Percentiles rank a stretch among this genome's conserved stretches.
These are phyloP conservation scores for Chlamydomonas schloesseri DNA, from an alignment of 139 green algal species.

Conservation along the genomic window DNA sequence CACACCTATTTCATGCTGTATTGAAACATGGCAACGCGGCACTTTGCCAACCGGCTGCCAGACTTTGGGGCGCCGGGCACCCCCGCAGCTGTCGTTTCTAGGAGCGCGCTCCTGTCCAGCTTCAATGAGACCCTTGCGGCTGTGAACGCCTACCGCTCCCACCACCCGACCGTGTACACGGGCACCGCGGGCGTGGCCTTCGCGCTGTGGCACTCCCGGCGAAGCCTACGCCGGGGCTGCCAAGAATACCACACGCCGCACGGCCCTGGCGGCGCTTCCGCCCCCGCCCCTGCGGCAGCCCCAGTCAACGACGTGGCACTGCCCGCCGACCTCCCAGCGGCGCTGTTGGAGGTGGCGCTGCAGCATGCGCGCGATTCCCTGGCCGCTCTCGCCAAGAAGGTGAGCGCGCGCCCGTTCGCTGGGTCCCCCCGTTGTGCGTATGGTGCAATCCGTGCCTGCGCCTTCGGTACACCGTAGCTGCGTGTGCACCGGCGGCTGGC, in stretches of 20 bases:
- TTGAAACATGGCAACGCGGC: not conserved
- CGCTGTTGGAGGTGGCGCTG: slow-evolving; percentile 16
- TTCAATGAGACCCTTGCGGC: slow-evolving; percentile 11
- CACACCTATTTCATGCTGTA: too few relatives aligned
- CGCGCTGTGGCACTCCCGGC: slow-evolving; percentile 21
- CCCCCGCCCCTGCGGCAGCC: not conserved
- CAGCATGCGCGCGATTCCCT: not conserved
- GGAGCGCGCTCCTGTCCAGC: not conserved
- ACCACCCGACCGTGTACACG: slow-evolving; percentile 12
- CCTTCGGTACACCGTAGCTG: too few relatives aligned
- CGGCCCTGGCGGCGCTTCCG: too few relatives aligned
- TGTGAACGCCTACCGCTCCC: not conserved
- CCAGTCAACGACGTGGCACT: not conserved
- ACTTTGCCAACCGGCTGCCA: not conserved
- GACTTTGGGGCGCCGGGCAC: not conserved
- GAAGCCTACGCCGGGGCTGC: not conserved
- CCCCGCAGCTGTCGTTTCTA: not conserved
- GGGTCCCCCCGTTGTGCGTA: too few relatives aligned
- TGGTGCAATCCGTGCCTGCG: too few relatives aligned
- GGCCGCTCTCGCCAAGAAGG: not conserved
- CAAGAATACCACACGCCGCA: not conserved
- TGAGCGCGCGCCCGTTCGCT: too few relatives aligned
- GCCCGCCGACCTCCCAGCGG: not conserved
- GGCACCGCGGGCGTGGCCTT: slow-evolving; percentile 31
- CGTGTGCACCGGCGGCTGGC: too few relatives aligned